These are phyloP conservation scores for Rutidosis leptorrhynchoides DNA, from an alignment of 129 eudicot genomes.

Conservation along the genomic window DNA sequence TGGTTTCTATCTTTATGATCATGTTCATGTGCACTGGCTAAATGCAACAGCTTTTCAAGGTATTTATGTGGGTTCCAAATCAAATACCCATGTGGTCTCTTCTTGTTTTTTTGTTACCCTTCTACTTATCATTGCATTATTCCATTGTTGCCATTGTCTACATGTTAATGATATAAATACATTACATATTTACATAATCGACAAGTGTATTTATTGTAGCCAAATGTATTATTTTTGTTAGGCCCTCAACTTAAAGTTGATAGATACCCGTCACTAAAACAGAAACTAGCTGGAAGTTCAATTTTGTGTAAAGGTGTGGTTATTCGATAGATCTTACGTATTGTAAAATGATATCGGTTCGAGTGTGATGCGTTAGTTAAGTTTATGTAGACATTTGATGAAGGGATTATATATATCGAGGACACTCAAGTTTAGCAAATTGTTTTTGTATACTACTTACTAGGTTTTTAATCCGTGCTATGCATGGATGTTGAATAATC, in stretches of 20 bases:
- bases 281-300: background rate
- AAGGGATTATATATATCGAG: too few species aligned
- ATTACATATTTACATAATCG: constrained; percentile 5
- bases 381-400: too few species aligned
- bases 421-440: too few species aligned
- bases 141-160: constrained; percentile 39
- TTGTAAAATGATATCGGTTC: background rate
- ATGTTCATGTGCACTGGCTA: constrained; percentile 30
- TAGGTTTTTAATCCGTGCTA: too few species aligned
- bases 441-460: too few species aligned
- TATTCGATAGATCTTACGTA: constrained; percentile 5
- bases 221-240: constrained; percentile 23
- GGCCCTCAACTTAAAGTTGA: constrained; percentile 35
- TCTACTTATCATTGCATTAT: constrained; percentile 36
- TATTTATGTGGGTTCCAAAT: constrained; percentile 39
- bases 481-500: too few species aligned
- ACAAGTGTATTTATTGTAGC: constrained; percentile 34
- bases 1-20: constrained; percentile 31
- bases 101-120: constrained; percentile 37
- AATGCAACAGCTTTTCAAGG: constrained; percentile 38
- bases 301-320: constrained; percentile 3
- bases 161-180: constrained; percentile 18
- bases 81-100: constrained; percentile 31
- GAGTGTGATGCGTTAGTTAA: too few species aligned
- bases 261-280: constrained; percentile 22